Evolutionary conservation across 306 rosid genomes (phyloP).

Genomic region (Trifolium dubium): DNA sequence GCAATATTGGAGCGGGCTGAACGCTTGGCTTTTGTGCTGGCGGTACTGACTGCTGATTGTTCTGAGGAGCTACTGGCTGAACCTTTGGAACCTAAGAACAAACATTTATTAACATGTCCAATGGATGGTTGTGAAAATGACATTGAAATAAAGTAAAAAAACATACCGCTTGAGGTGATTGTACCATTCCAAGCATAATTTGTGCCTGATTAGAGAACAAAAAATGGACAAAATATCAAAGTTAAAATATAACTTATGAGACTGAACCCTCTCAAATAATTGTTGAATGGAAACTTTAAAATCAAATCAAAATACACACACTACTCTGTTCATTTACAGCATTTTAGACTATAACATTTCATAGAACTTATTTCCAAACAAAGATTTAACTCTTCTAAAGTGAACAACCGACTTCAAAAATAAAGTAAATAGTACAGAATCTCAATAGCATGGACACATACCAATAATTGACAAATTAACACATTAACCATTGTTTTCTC

Average conservation of each 20-base stretch:
- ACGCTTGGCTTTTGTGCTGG: constrained; percentile 55
- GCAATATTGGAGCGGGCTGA: constrained; percentile 60
- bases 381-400: not conserved
- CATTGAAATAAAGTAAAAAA: constrained; percentile 23
- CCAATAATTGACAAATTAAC: not conserved
- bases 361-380: too few species aligned
- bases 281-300: not conserved
- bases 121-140: constrained; percentile 31
- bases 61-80: constrained; percentile 55
- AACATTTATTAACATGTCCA: constrained; percentile 28
- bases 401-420: not conserved
- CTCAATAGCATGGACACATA: not conserved
- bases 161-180: constrained; percentile 78
- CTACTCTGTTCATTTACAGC: not conserved
- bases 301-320: constrained; percentile 20
- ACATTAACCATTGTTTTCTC: not conserved
- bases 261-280: not conserved
- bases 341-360: not conserved
- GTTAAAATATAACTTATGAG: constrained; percentile 30
- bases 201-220: constrained; percentile 71
- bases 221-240: constrained; percentile 24
- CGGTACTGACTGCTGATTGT: constrained; percentile 61
- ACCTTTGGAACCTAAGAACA: constrained; percentile 70
- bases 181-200: constrained; percentile 99
- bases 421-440: not conserved